Percentiles rank a stretch among this genome's conserved stretches.
These are phyloP conservation scores for Tulasnella sp. DNA, from an alignment of 768 basidiomycete genomes.

Conservation along the genomic window DNA sequence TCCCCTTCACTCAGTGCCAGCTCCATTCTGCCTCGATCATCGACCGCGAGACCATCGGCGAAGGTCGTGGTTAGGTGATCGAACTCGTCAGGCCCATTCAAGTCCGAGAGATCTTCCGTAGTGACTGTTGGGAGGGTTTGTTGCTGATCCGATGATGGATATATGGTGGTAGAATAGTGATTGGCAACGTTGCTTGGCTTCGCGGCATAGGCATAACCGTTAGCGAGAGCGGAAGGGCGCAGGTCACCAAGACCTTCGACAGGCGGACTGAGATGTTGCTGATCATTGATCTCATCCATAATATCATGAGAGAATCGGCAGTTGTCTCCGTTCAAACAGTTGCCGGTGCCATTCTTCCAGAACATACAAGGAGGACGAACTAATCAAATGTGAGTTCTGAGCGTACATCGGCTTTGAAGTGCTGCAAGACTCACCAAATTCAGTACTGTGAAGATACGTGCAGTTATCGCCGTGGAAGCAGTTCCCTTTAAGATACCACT, in stretches of 20 bases:
- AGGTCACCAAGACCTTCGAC: not conserved
- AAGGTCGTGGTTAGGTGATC: no score
- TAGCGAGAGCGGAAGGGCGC: not conserved
- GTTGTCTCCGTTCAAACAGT: conserved; percentile 6
- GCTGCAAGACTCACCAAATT: not conserved
- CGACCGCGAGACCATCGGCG: conserved; percentile 1
- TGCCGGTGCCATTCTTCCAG: conserved; percentile 6
- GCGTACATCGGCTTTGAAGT: not conserved
- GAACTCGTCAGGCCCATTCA: no score
- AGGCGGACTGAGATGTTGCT: not conserved
- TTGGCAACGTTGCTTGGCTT: not conserved
- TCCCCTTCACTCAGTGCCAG: conserved; percentile 12
- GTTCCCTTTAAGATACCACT: conserved; percentile 14
- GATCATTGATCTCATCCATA: not conserved
- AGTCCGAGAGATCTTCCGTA: not conserved
- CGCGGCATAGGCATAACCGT: not conserved
- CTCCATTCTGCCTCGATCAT: conserved; percentile 9
- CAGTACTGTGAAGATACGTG: conserved; percentile 6
- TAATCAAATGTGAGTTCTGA: not conserved
- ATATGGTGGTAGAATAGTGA: not conserved
- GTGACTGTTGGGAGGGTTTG: not conserved
- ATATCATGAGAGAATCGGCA: conserved; percentile 14
- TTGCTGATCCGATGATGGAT: not conserved
- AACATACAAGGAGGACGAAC: conserved; percentile 8
- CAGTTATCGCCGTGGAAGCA: conserved; percentile 14